Base-by-base conservation (phyloP, 345 rosid species). In the Gossypioides kirkii region DNA sequence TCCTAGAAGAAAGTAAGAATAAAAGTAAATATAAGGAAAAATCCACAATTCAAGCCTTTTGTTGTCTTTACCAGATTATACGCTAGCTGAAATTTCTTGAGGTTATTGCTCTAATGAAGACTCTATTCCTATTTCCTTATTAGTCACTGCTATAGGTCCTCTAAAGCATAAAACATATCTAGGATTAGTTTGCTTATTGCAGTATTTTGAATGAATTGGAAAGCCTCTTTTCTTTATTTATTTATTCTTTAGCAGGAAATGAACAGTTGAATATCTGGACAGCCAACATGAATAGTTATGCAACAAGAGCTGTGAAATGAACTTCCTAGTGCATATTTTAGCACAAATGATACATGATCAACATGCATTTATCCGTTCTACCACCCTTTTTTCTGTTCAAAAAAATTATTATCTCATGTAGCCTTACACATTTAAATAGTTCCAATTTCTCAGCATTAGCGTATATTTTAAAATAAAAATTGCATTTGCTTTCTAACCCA, bases 1-100 rank as follows among this genome's bases (percentile, higher is more conserved):
- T 64, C 49, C 26, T 18, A 61, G 66, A 61, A n/a, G 67, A 41
- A 17, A 32, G 67, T 62, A 62, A 25, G 46, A 64, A 64, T 10
- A 43, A 42, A 42, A 64, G 52, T 20, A 43, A 42, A 63, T 41
- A 41, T 36, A 38, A 38, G 46, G 14, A 63, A 38, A 58, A 58
- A 58, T 10, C 36, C 64, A 60, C 18, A 42, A 43, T 12, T 43
- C n/a, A 64, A 43, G 45, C 50, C 49, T 14, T 64, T 5, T 42
- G 69, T 42, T 42, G 11, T 42, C 17, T 63, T 41, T 38, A 63
- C 49, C 16, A 61, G 0, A 61, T 36, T 61, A 61, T 8, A 17
- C 42, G 8, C 67, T 38, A 62, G 22, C 11, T 10, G 16, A 38
- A 62, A 18, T 64, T 42, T 11, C 69, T 26, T 46, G 5, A 42